phyloP scores from a whole-genome alignment of 495 filamentous ascomycete genomes.

The Penicillium alfredii region DNA sequence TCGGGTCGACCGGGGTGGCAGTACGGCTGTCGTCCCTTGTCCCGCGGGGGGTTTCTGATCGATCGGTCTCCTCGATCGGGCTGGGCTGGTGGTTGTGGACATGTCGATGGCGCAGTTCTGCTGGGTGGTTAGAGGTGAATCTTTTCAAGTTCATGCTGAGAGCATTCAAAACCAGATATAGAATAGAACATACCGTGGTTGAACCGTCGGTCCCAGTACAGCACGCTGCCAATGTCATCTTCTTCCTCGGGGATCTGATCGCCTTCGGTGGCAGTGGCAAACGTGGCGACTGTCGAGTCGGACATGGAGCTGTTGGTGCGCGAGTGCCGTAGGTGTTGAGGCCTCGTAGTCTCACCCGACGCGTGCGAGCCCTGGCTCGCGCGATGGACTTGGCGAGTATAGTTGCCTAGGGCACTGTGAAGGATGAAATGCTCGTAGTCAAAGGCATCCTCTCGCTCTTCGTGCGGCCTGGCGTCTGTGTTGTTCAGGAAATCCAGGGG shows the following conservation, averaged over 20 bases:
- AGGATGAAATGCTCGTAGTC: constrained; percentile 96
- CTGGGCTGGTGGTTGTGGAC: constrained; percentile 10
- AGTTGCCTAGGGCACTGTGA: constrained; percentile 79
- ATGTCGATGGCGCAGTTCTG: constrained; percentile 29
- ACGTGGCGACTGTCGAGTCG: constrained; percentile 70
- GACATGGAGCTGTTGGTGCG: constrained; percentile 59
- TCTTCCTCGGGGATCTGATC: constrained; percentile 34
- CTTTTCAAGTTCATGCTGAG: constrained; percentile 1
- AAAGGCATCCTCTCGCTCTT: constrained; percentile 95
- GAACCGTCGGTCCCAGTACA: constrained; percentile 41
- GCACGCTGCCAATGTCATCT: constrained; percentile 33
- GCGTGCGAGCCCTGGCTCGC: constrained; percentile 57
- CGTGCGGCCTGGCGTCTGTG: constrained; percentile 54
- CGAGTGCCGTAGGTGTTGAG: constrained; percentile 26
- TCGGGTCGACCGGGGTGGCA: constrained; percentile 5
- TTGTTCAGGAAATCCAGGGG: constrained; percentile 18
- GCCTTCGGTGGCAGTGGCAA: constrained; percentile 76
- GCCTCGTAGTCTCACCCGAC: constrained; percentile 69
- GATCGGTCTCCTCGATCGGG: constrained; percentile 12
- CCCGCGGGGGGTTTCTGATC: constrained; percentile 15
- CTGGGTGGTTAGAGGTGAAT: constrained; percentile 2
- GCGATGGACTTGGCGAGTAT: constrained; percentile 46
- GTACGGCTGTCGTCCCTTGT: constrained; percentile 4
- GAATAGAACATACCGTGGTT: constrained; percentile 29
- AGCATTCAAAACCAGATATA: neutral